Base-by-base conservation (phyloP, 495 filamentous ascomycete species). In the Penicillium steckii region DNA sequence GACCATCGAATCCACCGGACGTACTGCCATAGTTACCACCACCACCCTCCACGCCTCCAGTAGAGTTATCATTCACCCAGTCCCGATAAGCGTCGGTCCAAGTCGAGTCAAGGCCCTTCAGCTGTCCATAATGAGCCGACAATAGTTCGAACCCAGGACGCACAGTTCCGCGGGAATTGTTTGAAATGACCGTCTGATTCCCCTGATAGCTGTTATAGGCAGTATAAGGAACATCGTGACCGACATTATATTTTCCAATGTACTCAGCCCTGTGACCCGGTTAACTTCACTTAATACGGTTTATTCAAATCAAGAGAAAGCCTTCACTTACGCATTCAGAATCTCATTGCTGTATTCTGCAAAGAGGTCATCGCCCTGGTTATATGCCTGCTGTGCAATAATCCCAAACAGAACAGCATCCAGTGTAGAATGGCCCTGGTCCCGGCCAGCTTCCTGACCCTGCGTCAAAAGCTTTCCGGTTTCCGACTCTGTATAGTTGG, bases 371-470 rank as follows among this genome's bases (percentile, higher is more conserved):
- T 52, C 52, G 0, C 70, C 74, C 53, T 78, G 75, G 52, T 71
- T 77, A 33, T 61, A 70, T 10, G 67, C 70, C 52, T 69, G 64
- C 53, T 71, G 68, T 15, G 70, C 72, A 30, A 78, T 51, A 1
- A 66, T 57, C 7, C 71, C 74, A n/a, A 71, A 33, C 10, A 75
- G 50, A 7, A 58, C 57, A n/a, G 74, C 57, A 46, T 69, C 65
- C 4, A 77, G 54, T 47, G 65, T 69, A 3, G 65, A 23, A 52
- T 78, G 74, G 9, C 74, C 73, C 50, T 75, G 74, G 46, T 78
- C 74, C 4, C 72, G 52, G 12, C 74, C 74, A 8, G 69, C 68
- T 45, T 78, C 72, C 48, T 78, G 74, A 8, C 67, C 59, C 53
- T 76, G 74, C 0, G 57, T 62, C 24, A 75, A 26, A 8, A 46